Conservation (phyloP, 2,329 filamentous ascomycete species). For the Colletotrichum endophyticum region DNA sequence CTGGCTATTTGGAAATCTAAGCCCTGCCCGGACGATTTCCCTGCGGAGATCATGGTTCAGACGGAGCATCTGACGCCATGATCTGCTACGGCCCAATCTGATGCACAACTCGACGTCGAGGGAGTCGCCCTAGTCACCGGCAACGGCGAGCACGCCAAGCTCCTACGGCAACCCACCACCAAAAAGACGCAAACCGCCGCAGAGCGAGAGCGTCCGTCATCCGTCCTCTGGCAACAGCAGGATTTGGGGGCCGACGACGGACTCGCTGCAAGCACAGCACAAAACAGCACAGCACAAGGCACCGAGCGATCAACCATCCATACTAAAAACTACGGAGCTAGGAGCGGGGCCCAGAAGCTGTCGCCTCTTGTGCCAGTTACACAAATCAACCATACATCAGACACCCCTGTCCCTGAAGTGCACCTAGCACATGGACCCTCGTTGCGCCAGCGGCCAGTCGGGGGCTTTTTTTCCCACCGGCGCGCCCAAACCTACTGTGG, state of each 20-base stretch:
- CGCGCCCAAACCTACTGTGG: constrained; percentile 34
- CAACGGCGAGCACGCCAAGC: constrained; percentile 10
- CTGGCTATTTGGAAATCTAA: constrained; percentile 23
- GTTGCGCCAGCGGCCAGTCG: constrained; percentile 18
- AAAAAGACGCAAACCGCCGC: constrained; percentile 24
- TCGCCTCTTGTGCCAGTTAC: constrained; percentile 21
- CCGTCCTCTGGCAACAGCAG: neutral
- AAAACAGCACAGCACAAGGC: constrained; percentile 22
- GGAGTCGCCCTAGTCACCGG: constrained; percentile 7
- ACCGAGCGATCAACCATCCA: constrained; percentile 11
- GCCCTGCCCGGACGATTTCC: constrained; percentile 32
- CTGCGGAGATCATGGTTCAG: constrained; percentile 46
- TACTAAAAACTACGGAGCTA: neutral
- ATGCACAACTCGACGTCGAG: constrained; percentile 31
- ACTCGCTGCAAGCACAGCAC: neutral
- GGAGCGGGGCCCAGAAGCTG: constrained; percentile 17
- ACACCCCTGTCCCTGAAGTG: constrained; percentile 15
- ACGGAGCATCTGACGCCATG: constrained; percentile 43
- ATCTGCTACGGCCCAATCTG: constrained; percentile 39
- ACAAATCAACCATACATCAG: constrained; percentile 20
- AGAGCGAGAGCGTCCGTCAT: neutral
- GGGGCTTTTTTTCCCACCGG: constrained; percentile 29
- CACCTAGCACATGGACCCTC: constrained; percentile 14
- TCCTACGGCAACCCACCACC: constrained; percentile 20
- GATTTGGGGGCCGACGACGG: neutral